These are phyloP conservation scores for Pseudevernia furfuracea DNA, from an alignment of 495 filamentous ascomycete genomes.

Conservation along the genomic window DNA sequence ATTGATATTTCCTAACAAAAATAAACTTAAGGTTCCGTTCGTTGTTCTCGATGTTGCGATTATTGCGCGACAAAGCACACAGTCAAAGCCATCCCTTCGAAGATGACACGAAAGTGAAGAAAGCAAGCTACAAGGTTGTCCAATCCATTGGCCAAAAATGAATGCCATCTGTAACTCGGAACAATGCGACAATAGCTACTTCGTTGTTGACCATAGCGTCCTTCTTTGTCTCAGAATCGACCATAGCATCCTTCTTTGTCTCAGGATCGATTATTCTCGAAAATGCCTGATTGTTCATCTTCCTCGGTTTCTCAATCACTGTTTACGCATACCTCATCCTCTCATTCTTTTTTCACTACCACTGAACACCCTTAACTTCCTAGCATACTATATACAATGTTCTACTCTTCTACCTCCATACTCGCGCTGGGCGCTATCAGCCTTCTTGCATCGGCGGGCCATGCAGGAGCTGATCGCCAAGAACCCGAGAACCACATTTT, in stretches of 20 bases:
- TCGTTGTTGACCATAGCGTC: too few species aligned
- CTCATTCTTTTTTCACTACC: background rate
- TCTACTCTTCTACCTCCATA: background rate
- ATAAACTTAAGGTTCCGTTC: background rate
- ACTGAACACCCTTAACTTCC: too few species aligned
- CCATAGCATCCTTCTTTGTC: background rate
- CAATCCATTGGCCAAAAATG: background rate
- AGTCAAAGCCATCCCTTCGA: background rate
- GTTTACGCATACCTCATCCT: background rate
- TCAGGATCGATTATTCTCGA: background rate
- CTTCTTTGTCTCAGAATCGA: background rate
- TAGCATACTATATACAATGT: background rate
- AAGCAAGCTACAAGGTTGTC: background rate
- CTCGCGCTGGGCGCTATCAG: constrained; percentile 4
- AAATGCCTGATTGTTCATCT: background rate
- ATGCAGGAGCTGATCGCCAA: constrained; percentile 1
- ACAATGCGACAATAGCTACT: background rate
- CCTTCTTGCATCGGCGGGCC: constrained; percentile 10
- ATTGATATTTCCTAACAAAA: background rate
- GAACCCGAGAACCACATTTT: background rate
- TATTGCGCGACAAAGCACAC: background rate
- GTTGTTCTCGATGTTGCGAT: background rate
- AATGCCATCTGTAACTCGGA: background rate
- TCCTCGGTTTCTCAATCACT: background rate
- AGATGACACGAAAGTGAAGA: background rate